Conservation (phyloP, 2,329 filamentous ascomycete genomes). For the Colletotrichum magnum region DNA sequence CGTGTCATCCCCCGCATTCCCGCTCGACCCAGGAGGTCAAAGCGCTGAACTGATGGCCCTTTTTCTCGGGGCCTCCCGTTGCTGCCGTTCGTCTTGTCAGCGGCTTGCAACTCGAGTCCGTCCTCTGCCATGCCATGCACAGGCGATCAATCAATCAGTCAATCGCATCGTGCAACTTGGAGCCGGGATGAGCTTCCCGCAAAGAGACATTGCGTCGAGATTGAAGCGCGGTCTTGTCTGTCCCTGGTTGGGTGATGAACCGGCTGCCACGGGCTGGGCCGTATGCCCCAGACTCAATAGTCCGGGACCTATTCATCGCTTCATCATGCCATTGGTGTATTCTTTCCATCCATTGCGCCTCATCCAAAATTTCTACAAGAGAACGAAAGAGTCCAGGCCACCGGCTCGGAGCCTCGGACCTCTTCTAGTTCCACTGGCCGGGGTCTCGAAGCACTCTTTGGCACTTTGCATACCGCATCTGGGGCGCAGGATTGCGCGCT, state of each 20-base stretch:
- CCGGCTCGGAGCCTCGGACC: slow-evolving; percentile 5
- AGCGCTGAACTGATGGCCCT: slow-evolving; percentile 12
- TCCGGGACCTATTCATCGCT: not conserved
- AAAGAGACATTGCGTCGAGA: not conserved
- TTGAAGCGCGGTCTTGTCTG: not conserved
- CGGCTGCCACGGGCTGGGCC: slow-evolving; percentile 11
- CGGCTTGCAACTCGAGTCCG: not conserved
- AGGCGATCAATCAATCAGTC: slow-evolving; percentile 9
- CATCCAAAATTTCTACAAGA: not conserved
- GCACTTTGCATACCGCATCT: slow-evolving; percentile 9
- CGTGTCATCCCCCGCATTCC: slow-evolving; percentile 21
- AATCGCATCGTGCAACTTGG: slow-evolving; percentile 4
- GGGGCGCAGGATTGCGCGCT: slow-evolving; percentile 5
- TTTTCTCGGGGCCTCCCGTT: slow-evolving; percentile 23
- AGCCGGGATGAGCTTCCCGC: not conserved
- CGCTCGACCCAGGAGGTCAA: slow-evolving; percentile 25
- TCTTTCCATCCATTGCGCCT: not conserved
- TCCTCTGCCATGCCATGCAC: slow-evolving; percentile 2
- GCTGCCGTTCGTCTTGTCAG: slow-evolving; percentile 1
- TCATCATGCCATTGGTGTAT: slow-evolving; percentile 11
- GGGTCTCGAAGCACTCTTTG: not conserved
- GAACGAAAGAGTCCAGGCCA: slow-evolving; percentile 7
- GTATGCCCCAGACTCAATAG: slow-evolving; percentile 8
- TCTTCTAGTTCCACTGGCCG: not conserved
- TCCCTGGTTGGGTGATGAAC: not conserved